Evolutionary conservation across 805 yeast species (phyloP).

Genomic region (Komagataella pastoris): DNA sequence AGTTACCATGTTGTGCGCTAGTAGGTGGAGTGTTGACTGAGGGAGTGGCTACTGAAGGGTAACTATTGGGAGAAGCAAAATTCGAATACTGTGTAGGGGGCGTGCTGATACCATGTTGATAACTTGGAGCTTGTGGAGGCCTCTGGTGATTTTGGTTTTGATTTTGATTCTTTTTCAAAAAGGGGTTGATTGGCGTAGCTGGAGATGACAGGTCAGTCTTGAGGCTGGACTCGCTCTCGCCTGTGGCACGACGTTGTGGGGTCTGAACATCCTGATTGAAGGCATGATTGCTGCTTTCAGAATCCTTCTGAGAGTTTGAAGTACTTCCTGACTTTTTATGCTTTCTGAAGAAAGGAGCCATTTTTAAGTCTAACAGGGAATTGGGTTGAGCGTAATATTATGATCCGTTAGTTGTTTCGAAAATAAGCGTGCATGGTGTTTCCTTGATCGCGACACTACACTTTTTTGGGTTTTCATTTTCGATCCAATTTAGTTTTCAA

Average conservation of each 20-base stretch:
- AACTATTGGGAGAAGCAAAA: not conserved
- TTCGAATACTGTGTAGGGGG: not conserved
- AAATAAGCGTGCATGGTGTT: not conserved
- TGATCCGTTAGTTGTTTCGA: not conserved
- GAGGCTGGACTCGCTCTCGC: not conserved
- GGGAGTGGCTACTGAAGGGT: not conserved
- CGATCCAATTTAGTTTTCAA: not conserved
- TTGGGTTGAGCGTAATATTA: not conserved
- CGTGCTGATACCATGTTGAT: not conserved
- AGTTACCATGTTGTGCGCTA: not conserved
- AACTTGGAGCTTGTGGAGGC: not conserved
- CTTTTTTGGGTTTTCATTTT: not conserved
- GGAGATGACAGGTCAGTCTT: not conserved
- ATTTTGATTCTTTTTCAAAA: not conserved
- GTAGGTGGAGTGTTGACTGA: not conserved
- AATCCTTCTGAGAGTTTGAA: not conserved
- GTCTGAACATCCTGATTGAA: not conserved
- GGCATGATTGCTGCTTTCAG: not conserved
- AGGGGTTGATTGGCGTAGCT: not conserved
- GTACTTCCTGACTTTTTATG: not conserved
- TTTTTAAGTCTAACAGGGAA: not conserved
- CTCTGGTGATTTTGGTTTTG: not conserved
- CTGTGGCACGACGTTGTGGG: not conserved
- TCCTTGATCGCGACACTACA: not conserved
- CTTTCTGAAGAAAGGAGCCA: constrained; percentile 2